Evolutionary conservation across 169 alveolate genomes (phyloP), one percentile per base, ranked within the genome.

Genomic region (Cyclospora cayetanensis): DNA sequence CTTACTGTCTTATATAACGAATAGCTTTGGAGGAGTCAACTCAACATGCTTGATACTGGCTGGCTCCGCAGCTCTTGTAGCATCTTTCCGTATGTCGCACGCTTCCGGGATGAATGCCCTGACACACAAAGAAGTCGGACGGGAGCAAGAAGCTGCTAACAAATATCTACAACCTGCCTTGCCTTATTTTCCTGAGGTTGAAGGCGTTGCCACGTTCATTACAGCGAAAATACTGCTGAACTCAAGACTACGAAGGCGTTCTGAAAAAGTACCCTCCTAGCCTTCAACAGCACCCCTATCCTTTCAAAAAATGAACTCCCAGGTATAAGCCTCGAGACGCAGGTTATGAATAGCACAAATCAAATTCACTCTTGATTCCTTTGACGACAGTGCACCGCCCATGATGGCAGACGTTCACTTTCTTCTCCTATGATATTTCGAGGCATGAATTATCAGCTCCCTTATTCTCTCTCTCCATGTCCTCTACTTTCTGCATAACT

Each of bases 141-240:
- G 92, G 52, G 99, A 97, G 70, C 97, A 95, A 91, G 99, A 97
- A 42, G 97, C 97, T 80, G 99, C 99, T 11, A 97, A 98, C 87
- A 96, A 96, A 83, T 99, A 98, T 91, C 94, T 98, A 86, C 98
- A 98, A 83, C 96, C 95, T 55, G 99, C 99, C 4, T 53, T 98
- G 95, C 99, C 99, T 43, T 97, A 94, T 91, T 94, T 98, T 42
- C 94, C 93, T 35, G 98, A 96, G 93, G 99, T 99, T 11, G 96
- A 96, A 93, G 96, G 95, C 41, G 99, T 99, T 60, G 98, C 96
- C 87, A 97, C 96, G 94, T 95, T 98, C 79, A 96, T 98, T 87
- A 95, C 97, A 53, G 96, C 97, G 42, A 96, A 96, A 93, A 97
- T 95, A 98, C 97, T 85, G 95, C 96, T 37, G 99, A 98, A 95